Conservation (phyloP, 2,329 filamentous ascomycete genomes). For the Sclerotiophoma versabilis region DNA sequence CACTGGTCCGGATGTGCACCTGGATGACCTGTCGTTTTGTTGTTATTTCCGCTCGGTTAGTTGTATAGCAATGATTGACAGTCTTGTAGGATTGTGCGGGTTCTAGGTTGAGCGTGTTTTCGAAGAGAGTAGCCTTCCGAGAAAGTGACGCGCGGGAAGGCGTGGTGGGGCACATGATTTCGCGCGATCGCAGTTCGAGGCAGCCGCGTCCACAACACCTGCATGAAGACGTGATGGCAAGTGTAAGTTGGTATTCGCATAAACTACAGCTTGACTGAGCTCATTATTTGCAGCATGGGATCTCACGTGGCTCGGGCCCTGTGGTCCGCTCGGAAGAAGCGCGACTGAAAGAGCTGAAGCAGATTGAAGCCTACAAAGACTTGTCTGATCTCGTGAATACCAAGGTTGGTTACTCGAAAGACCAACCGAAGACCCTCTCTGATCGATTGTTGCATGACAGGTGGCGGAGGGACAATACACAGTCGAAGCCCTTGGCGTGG, state of each 20-base stretch:
- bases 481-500: constrained; percentile 68
- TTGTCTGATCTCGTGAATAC: constrained; percentile 72
- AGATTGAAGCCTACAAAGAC: constrained; percentile 77
- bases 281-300: constrained; percentile 73
- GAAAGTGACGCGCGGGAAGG: constrained; percentile 28
- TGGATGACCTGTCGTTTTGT: constrained; percentile 25
- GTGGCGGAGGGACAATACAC: constrained; percentile 58
- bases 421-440: not conserved
- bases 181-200: constrained; percentile 28
- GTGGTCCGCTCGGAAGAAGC: constrained; percentile 71
- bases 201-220: constrained; percentile 21
- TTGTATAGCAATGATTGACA: constrained; percentile 36
- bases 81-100: constrained; percentile 28
- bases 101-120: constrained; percentile 21
- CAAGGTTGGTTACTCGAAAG: constrained; percentile 58
- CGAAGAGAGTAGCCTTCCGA: constrained; percentile 23
- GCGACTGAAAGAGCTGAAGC: constrained; percentile 72
- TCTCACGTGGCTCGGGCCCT: constrained; percentile 67
- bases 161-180: constrained; percentile 38
- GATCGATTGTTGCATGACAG: constrained; percentile 32
- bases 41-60: constrained; percentile 45
- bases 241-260: constrained; percentile 39
- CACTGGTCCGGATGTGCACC: constrained; percentile 1
- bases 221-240: constrained; percentile 45
- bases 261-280: not conserved